Conservation (phyloP, 2,329 filamentous ascomycete genomes). For the Clarireedia paspali region DNA sequence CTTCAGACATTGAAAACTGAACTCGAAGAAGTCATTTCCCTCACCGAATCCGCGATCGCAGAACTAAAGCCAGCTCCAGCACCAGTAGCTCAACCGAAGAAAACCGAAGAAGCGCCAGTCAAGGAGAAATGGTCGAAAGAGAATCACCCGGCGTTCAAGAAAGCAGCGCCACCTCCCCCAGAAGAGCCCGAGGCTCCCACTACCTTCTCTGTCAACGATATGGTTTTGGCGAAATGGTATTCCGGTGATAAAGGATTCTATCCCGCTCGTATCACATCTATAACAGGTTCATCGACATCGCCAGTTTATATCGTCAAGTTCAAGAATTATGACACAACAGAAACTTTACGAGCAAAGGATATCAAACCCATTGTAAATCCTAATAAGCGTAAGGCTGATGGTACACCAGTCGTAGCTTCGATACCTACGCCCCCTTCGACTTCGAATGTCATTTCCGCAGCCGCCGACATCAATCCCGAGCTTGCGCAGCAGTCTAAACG, state of each 20-base stretch:
- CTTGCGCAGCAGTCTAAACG: constrained; percentile 56
- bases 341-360: constrained; percentile 75
- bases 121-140: constrained; percentile 73
- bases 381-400: constrained; percentile 81
- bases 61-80: constrained; percentile 51
- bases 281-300: constrained; percentile 84
- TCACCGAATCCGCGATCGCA: constrained; percentile 72
- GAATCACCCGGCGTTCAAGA: constrained; percentile 72
- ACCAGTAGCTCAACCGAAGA: constrained; percentile 26
- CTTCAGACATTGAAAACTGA: constrained; percentile 71
- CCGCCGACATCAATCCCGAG: constrained; percentile 52
- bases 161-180: constrained; percentile 39
- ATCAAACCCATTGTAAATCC: constrained; percentile 70
- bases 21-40: constrained; percentile 72
- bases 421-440: constrained; percentile 35
- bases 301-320: constrained; percentile 95
- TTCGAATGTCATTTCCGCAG: constrained; percentile 31
- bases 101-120: constrained; percentile 42
- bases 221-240: constrained; percentile 81
- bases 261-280: constrained; percentile 83
- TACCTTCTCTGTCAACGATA: constrained; percentile 80
- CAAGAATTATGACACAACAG: constrained; percentile 79
- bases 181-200: constrained; percentile 45
- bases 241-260: constrained; percentile 88
- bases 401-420: constrained; percentile 44